Evolutionary conservation across 129 eudicot genomes (phyloP), one percentile per base, ranked within the genome.

Genomic region (sunflower (Helianthus annuus)): DNA sequence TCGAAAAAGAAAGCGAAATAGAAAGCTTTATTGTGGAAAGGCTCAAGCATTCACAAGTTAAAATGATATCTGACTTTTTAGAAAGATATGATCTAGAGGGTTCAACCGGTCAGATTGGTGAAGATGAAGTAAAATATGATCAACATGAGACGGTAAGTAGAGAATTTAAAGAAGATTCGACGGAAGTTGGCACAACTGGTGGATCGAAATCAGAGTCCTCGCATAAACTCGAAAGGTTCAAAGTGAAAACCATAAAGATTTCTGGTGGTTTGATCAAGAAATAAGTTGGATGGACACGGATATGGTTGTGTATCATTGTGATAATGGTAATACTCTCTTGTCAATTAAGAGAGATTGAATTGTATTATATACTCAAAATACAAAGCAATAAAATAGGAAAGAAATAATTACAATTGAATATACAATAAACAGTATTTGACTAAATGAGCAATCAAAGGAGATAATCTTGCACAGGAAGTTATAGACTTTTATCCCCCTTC

Each of bases 171-270:
- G 58, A 58, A 24, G 48, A 27, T 72, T 45, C 59, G 1, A 44
- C 38, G 29, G 36, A 16, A 70, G 38, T 13, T 2, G 13, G 22
- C 29, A 15, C 1, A 38, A 39, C 19, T 38, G 40, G 24, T 45
- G 46, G 53, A 58, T 59, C 32, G 22, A 59, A 27, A n/a, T 4
- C 40, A 2, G 12, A 42, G 12, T 56, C 13, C 19, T 22, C 27
- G 24, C 68, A 10, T 59, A 72, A 72, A 72, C 48, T 72, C 6
- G 76, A 59, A 63, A 72, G 76, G 24, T 72, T 72, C 36, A 72
- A 72, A 59, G 68, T 72, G 68, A 72, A 72, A 72, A 46, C 76
- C 9, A 29, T 72, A 45, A 29, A 5, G 6, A 72, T 59, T n/a
- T 60, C 46, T 45, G 76, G 59, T 14, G 69, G 76, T 58, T 29